phyloP scores from a whole-genome alignment of 495 filamentous ascomycete genomes.

The Penicillium dipodomyicola region DNA sequence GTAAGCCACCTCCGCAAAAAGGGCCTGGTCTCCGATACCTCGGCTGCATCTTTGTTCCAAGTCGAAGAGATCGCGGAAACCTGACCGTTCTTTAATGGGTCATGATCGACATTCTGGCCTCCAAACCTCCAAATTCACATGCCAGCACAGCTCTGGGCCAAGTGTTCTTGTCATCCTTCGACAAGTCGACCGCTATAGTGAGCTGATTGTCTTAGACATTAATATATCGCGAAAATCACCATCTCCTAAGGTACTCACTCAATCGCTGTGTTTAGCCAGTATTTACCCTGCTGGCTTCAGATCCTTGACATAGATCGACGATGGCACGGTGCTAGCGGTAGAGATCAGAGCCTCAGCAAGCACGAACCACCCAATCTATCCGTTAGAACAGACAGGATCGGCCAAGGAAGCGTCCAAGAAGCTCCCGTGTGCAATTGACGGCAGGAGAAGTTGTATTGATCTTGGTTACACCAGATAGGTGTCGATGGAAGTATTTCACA shows the following conservation, averaged over 20 bases:
- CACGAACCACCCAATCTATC: not conserved
- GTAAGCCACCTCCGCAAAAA: not conserved
- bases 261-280: not conserved
- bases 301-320: not conserved
- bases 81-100: constrained; percentile 17
- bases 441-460: not conserved
- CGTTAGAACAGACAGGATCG: too few relatives aligned
- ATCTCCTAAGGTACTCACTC: not conserved
- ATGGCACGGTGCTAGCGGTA: not conserved
- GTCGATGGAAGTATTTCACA: constrained; percentile 19
- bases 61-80: constrained; percentile 7
- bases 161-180: not conserved
- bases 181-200: not conserved
- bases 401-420: not conserved
- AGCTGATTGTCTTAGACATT: not conserved
- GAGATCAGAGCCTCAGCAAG: not conserved
- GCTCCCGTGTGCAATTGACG: too few relatives aligned
- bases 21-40: not conserved
- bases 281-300: not conserved
- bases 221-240: not conserved
- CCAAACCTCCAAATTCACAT: not conserved
- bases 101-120: constrained; percentile 16
- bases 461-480: constrained; percentile 14
- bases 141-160: not conserved
- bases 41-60: not conserved